Base-by-base conservation (phyloP, 352 stramenopile species). In the Phytophthora ohioensis region DNA sequence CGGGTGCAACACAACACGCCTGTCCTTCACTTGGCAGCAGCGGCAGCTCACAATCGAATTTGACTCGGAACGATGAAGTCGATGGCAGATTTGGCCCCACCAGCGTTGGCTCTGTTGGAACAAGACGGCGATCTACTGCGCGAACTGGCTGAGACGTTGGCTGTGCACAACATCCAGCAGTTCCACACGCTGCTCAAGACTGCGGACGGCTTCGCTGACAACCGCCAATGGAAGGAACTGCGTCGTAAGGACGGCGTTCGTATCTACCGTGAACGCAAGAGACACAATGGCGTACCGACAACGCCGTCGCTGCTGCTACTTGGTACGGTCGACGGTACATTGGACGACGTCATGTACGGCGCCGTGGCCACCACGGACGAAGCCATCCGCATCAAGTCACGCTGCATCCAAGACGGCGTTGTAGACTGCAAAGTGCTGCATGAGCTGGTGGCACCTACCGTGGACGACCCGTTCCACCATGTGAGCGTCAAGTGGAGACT, bases 401-500 rank as follows among this genome's bases (percentile, higher is more conserved):
- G 68, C 3, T 79, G 72, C 56, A 75, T 67, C 5, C 55, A 79
- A 6, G 75, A 87, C 54, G 69, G 68, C 9, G 59, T 84, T 3
- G 46, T 82, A 0, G 75, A 85, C 64, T 73, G 64, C 56, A 68
- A 73, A 30, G 53, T 82, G 15, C 69, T 82, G 31, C 48, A 75
- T 13, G 51, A 73, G 12, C 49, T 82, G 10, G 64, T 71, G 35
- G 57, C 61, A 43, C 68, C 75, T 4, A 74, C 46, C 2, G 42
- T 62, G 36, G 52, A 73, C 9, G 52, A 71, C 10, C 75, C 75
- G 34, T 82, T 80, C 68, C 64, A 71, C 57, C 64, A 75, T 36
- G 57, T 67, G 32, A 73, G 74, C 45, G 56, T 82, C 41, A 76
- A 82, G 47, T 82, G 75, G 75, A 43, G 76, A 3, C 58, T 75